Base-by-base conservation (phyloP, 2,329 filamentous ascomycete species). In the Botryotinia calthae region DNA sequence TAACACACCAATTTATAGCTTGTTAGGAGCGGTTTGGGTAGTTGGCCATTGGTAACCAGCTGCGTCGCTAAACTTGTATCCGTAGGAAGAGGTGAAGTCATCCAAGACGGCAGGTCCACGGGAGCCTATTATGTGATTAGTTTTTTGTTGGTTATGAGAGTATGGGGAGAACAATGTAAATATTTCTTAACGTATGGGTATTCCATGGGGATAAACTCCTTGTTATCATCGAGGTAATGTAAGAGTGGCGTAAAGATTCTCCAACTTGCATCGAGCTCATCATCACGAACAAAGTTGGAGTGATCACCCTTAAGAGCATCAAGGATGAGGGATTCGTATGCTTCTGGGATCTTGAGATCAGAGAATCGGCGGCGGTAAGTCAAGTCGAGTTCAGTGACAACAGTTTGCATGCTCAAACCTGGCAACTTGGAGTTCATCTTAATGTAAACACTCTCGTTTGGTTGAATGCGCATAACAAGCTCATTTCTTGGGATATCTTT, bases 401-500 rank as follows among this genome's bases (percentile, higher is more conserved):
- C 96, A 20, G 96, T 99, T 87, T 99, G 96, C 95, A 98, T 99
- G 87, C 94, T 98, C 80, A 99, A 87, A 80, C 96, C 96, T 31
- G 96, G 97, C 74, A 99, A 88, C 88, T 99, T 99, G 44, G 95
- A 98, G 91, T 99, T 99, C 96, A 99, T 99, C 90, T 99, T 99
- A 84, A 98, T 97, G 86, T 99, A 99, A 78, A 99, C 95, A 82
- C 93, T 97, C 88, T 99, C 96, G 86, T 99, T 99, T 79, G 96
- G 96, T 87, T 99, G 96, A 77, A 99, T 97, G 78, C 96, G 95
- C 86, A 99, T 98, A 80, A 99, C 96, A 77, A 99, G 92, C 86
- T 99, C 96, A 86, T 99, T 99, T 78, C 97, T 92, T 74, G 96
- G 97, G 81, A 99, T 99, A 82, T 99, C 95, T 89, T 98, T 98